A percentile compares a stretch with the other conserved stretches of the same genome.
phyloP scores from a whole-genome alignment of 2,329 filamentous ascomycete species.

The Anisogramma anomala region DNA sequence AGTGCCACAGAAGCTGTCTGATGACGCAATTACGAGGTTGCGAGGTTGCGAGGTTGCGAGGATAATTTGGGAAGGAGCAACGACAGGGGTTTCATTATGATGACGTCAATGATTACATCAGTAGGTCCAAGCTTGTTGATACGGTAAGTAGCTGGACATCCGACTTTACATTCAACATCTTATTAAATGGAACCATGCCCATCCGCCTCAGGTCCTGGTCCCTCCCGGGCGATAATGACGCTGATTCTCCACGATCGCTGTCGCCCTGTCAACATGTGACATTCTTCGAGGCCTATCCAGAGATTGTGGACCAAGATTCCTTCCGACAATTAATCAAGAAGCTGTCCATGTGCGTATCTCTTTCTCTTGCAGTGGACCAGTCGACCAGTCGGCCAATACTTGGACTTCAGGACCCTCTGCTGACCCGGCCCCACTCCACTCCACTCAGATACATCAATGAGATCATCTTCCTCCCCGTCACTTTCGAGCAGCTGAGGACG shows the following conservation, averaged over 20 bases:
- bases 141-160: too few relatives aligned
- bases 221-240: constrained; percentile 19
- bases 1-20: too few relatives aligned
- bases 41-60: too few relatives aligned
- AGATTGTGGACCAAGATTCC: constrained; percentile 44
- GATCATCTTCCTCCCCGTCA: constrained; percentile 51
- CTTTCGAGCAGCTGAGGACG: constrained; percentile 62
- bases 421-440: background rate
- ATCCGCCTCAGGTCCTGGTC: constrained; percentile 31
- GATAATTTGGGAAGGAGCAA: too few relatives aligned
- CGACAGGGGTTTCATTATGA: too few relatives aligned
- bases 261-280: constrained; percentile 23
- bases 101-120: too few relatives aligned
- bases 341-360: constrained; percentile 42
- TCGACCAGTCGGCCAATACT: background rate
- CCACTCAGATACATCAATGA: constrained; percentile 49
- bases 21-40: too few relatives aligned
- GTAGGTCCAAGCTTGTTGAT: too few relatives aligned
- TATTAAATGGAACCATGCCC: too few relatives aligned
- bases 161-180: too few relatives aligned
- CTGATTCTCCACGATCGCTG: constrained; percentile 22
- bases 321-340: constrained; percentile 57
- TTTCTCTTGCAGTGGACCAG: background rate
- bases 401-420: background rate
- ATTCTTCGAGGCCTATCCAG: constrained; percentile 32